Base-by-base conservation (phyloP, 106 monocot species). In the Dendrobium catenatum region DNA sequence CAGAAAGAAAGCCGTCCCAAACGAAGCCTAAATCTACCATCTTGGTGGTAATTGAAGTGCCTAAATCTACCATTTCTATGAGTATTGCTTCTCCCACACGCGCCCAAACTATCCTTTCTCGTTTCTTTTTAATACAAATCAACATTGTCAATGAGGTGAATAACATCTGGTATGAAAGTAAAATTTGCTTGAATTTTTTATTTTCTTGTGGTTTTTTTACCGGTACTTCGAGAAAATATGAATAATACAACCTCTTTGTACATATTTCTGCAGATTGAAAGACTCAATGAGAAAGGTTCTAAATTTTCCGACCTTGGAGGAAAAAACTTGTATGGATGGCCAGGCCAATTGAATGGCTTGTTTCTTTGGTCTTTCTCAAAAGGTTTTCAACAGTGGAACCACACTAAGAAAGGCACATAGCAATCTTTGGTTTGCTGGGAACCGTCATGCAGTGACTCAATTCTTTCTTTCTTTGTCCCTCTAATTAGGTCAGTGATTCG, bases 221-320 rank as follows among this genome's bases (percentile, higher is more conserved):
- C 66, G 1, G 66, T 2, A 8, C 0, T 20, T 22, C 1, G 20
- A 22, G 66, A 66, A 22, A 26, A 33, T 33, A 13, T 33, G 51
- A 51, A 16, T 13, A 10, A 51, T 51, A 1, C 10, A 51, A 11
- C 51, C 5, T 70, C 47, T 42, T 46, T 84, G 5, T 1, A 64
- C 46, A 33, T 43, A 0, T 79, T 49, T 44, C 16, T 82, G 79
- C 91, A 96, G 96, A 96, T 96, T 80, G 96, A 96, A 67, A 90
- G 96, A 82, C 85, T 82, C 17, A 85, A 85, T 59, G 91, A 85
- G 56, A 85, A 81, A 19, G 88, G 84, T 26, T 77, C 88, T 42
- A 89, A 86, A 15, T 89, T 86, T 80, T 88, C 96, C 41, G 91
- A 96, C 66, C 87, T 96, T 67, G 93, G 87, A 83, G 85, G 96